Base-by-base conservation (phyloP, 805 yeast species). In the Wickerhamomyces mucosus region DNA sequence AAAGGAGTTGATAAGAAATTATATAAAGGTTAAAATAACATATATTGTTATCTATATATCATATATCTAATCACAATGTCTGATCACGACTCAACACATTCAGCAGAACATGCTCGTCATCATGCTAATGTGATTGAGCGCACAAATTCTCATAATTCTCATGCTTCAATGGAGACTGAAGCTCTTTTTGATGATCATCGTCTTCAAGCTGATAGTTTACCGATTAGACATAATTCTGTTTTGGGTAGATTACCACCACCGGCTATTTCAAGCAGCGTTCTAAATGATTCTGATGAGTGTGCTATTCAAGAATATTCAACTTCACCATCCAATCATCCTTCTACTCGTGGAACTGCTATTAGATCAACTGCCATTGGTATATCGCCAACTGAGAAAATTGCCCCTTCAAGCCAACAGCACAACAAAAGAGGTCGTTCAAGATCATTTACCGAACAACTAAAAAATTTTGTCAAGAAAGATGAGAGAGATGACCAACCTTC, bases 151-250 rank as follows among this genome's bases (percentile, higher is more conserved):
- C 29, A 25, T 28, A 26, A 15, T 12, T 56, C 62, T 0, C 42
- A 55, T 36, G 51, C 44, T 13, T 59, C 66, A 11, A 51, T 60
- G 53, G 56, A 52, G 30, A 60, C 65, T 2, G 63, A 58, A 20
- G 65, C 54, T 32, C 48, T 68, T 21, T 55, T 65, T 38, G n/a
- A n/a, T n/a, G 74, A 68, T 44, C 74, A 68, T 43, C 61, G 74
- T 37, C 56, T 61, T 42, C 72, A 67, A 40, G 59, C 67, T 4
- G 67, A 62, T 37, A 49, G 64, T 17, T 35, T 59, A 15, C 63
- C 65, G 3, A 46, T 56, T 11, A 56, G 63, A 36, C 45, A 39
- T 14, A 40, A 34, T 15, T 12, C n/a, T 7, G 7, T 7, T 11
- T 8, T 7, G 13, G 19, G 22, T 32, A 28, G 31, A 15, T 32